Base-by-base conservation (phyloP, 2,329 filamentous ascomycete species). In the Calycina marina region DNA sequence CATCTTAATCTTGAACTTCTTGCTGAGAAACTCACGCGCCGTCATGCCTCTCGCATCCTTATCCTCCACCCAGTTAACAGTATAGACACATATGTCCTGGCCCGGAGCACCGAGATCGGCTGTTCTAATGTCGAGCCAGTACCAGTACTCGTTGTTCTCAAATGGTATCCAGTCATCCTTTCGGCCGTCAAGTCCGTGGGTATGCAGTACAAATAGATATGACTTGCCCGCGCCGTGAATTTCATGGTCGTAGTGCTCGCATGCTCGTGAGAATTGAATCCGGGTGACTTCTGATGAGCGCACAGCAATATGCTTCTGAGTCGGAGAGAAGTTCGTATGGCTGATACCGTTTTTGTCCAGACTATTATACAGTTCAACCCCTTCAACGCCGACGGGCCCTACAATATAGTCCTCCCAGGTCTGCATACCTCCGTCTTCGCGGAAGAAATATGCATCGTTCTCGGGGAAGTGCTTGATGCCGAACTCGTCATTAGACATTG, bases 381-480 rank as follows among this genome's bases (percentile, higher is more conserved):
- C 58, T 36, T 52, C 50, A 38, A 66, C 62, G 20, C 61, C 62
- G 1, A 63, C 56, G 25, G 70, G 66, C 4, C 77, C 78, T 12
- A 72, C 54, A 34, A 79, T 71, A 51, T 93, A 96, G 46, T 92
- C 79, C 42, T 86, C 80, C 83, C 85, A 96, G 0, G 63, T 65
- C 4, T 76, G 59, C 3, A 61, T 54, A 3, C 74, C 62, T 1
- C 82, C 78, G 46, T 93, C 83, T 10, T 63, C 62, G 24, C 82
- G 74, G 59, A 78, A 88, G 51, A 92, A 86, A 37, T 82, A 62
- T 4, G 56, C 55, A 11, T 62, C 55, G 38, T 93, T 68, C 3
- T 58, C 51, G 0, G 90, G 88, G 55, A 79, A 96, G 51, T 98
- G 90, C 13, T 67, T 69, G 12, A 72, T 57, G 0, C 84, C 84